A percentile compares a stretch with the other conserved stretches of the same genome.
Evolutionary conservation across 2,329 filamentous ascomycete genomes (phyloP).

Genomic region (Fusarium sp.): DNA sequence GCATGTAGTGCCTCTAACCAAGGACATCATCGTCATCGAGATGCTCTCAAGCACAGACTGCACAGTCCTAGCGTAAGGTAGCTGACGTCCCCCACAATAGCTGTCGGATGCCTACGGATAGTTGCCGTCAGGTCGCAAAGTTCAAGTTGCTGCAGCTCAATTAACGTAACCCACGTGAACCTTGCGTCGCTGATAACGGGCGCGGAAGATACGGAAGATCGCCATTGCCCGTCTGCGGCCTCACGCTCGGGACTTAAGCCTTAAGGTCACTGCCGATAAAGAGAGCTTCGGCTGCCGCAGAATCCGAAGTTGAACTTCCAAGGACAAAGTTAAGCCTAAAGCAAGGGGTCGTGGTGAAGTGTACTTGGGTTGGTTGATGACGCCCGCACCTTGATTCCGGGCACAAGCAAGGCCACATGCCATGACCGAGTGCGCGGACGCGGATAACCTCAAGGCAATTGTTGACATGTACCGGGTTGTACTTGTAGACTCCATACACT

Average conservation of each 20-base stretch:
- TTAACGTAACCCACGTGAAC: background rate
- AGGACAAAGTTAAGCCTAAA: background rate
- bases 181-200: background rate
- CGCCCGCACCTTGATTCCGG: conserved; percentile 2
- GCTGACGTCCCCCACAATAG: conserved; percentile 17
- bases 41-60: background rate
- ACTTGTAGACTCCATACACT: background rate
- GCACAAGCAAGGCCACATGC: background rate
- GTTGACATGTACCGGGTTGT: background rate
- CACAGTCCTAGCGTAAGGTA: conserved; percentile 6
- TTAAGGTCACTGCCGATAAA: conserved; percentile 1
- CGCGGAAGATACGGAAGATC: conserved; percentile 21
- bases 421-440: background rate
- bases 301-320: conserved; percentile 11
- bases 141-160: conserved; percentile 6
- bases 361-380: background rate
- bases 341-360: background rate
- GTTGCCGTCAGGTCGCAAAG: background rate
- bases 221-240: background rate
- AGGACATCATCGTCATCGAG: conserved; percentile 13
- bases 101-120: background rate
- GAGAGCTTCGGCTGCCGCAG: background rate
- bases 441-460: conserved; percentile 3
- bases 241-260: background rate
- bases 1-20: background rate